Evolutionary conservation across 208 protist species (phyloP).

Genomic region (Polymyxa betae): DNA sequence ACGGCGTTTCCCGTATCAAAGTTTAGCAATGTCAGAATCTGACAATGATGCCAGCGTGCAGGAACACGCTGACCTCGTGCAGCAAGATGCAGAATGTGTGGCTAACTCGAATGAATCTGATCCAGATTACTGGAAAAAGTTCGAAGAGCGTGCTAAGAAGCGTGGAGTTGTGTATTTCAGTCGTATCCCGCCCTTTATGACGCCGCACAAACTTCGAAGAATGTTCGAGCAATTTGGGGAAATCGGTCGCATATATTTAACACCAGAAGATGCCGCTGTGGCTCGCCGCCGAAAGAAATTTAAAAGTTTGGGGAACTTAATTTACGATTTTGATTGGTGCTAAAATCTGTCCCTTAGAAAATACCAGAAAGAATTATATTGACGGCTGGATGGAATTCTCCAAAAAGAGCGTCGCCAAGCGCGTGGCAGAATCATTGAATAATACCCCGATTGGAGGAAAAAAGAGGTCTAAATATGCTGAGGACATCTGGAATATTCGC

Average conservation of each 20-base stretch:
- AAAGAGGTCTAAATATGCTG: slow-evolving; percentile 65
- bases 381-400: slow-evolving; percentile 65
- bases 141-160: neutral
- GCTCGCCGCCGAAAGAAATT: neutral
- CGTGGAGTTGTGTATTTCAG: slow-evolving; percentile 49
- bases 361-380: slow-evolving; percentile 46
- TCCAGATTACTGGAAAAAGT: neutral
- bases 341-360: slow-evolving; percentile 50
- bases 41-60: neutral
- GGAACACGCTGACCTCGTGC: neutral
- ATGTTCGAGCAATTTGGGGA: slow-evolving; percentile 59
- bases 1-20: too few relatives aligned
- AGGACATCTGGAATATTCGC: slow-evolving; percentile 78
- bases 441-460: slow-evolving; percentile 69
- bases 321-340: neutral
- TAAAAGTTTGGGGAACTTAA: neutral
- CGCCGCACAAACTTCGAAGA: neutral
- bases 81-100: neutral
- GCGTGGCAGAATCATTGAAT: slow-evolving; percentile 61
- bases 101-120: neutral
- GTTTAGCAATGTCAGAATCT: too few relatives aligned
- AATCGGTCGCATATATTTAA: slow-evolving; percentile 61
- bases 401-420: slow-evolving; percentile 59
- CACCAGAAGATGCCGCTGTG: slow-evolving; percentile 52
- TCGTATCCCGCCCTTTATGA: slow-evolving; percentile 51